phyloP scores from a whole-genome alignment of 441 rosid genomes.

The Gossypium davidsonii region DNA sequence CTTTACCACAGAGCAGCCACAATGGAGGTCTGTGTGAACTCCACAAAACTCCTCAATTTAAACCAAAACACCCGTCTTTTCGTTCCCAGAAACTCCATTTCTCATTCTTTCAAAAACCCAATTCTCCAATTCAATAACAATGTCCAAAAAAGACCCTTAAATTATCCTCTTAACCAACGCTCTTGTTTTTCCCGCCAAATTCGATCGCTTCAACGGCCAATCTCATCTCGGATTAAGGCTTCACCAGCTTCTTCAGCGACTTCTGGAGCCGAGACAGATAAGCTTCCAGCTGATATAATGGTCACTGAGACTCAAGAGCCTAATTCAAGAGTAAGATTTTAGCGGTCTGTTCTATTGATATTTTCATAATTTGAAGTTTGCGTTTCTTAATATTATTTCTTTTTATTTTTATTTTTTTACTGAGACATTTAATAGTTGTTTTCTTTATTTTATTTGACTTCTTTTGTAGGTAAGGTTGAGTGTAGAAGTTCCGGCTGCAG shows the following conservation, averaged over 20 bases:
- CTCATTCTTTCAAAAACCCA: constrained; percentile 20
- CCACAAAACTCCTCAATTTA: constrained; percentile 26
- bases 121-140: constrained; percentile 24
- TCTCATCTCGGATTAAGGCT: constrained; percentile 20
- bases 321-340: constrained; percentile 57
- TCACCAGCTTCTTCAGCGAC: constrained; percentile 30
- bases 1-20: constrained; percentile 17
- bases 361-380: not conserved
- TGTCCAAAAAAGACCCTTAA: constrained; percentile 9
- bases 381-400: not conserved
- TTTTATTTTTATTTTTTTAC: not conserved
- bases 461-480: constrained; percentile 52
- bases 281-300: constrained; percentile 64
- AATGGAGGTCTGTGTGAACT: constrained; percentile 62
- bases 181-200: constrained; percentile 28
- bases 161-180: constrained; percentile 19
- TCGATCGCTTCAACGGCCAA: constrained; percentile 17
- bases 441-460: not conserved
- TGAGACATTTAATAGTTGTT: not conserved
- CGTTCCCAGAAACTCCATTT: constrained; percentile 7
- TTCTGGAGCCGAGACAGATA: constrained; percentile 36
- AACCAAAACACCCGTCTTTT: constrained; percentile 9
- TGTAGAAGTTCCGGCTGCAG: constrained; percentile 68
- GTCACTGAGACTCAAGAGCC: constrained; percentile 56
- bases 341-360: not conserved